phyloP scores from a whole-genome alignment of 805 yeast species.

The Saturnispora silvae region DNA sequence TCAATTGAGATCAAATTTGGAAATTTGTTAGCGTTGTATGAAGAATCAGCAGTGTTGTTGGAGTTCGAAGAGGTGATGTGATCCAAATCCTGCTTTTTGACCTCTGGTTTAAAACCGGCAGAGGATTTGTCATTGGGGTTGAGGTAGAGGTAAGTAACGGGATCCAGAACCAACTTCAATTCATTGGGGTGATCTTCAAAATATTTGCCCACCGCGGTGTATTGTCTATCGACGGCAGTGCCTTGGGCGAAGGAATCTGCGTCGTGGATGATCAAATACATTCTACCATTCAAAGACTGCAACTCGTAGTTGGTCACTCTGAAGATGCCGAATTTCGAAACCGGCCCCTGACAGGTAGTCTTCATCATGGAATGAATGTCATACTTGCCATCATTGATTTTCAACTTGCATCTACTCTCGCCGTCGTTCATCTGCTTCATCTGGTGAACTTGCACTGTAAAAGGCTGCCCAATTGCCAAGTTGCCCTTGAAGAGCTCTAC shows the following conservation, averaged over 20 bases:
- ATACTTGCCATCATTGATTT: slow-evolving; percentile 44
- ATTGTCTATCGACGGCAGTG: slow-evolving; percentile 15
- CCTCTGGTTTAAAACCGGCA: slow-evolving; percentile 2
- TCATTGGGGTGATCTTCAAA: slow-evolving; percentile 44
- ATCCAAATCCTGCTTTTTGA: not conserved
- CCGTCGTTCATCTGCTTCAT: slow-evolving; percentile 25
- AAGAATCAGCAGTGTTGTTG: slow-evolving; percentile 2
- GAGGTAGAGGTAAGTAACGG: too few relatives aligned
- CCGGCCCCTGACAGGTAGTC: slow-evolving; percentile 20
- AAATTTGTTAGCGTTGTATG: slow-evolving; percentile 9
- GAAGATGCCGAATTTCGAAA: slow-evolving; percentile 19
- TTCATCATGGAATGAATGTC: slow-evolving; percentile 43
- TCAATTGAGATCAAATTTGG: slow-evolving; percentile 63
- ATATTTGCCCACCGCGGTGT: slow-evolving; percentile 39
- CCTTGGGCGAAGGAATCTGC: slow-evolving; percentile 26
- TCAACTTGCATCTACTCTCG: slow-evolving; percentile 33
- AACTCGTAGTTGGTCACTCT: slow-evolving; percentile 16
- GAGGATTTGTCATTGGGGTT: too few relatives aligned
- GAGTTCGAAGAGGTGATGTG: not conserved
- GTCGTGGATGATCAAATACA: slow-evolving; percentile 21
- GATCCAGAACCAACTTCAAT: slow-evolving; percentile 1
- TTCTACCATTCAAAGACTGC: slow-evolving; percentile 20
- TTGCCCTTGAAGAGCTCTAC: slow-evolving; percentile 18
- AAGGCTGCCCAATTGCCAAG: slow-evolving; percentile 11
- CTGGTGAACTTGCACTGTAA: slow-evolving; percentile 25